phyloP scores from a whole-genome alignment of 768 basidiomycete species.

The Lentinula edodes region DNA sequence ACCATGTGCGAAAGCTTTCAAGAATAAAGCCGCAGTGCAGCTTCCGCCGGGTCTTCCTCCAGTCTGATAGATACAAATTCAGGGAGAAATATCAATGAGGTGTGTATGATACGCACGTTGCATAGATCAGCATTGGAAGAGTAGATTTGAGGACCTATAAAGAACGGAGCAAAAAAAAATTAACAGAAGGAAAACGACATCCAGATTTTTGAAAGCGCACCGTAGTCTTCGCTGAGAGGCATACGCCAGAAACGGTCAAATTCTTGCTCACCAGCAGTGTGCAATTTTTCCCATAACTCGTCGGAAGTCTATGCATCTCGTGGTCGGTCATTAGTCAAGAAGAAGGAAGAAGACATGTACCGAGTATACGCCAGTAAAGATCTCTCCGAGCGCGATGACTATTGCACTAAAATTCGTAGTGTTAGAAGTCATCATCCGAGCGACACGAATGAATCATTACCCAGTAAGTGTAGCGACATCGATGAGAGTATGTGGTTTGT shows the following conservation, averaged over 20 bases:
- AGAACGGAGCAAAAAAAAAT: too few relatives aligned
- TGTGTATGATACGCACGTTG: constrained; percentile 44
- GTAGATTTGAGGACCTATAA: constrained; percentile 56
- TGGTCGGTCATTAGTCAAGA: background rate
- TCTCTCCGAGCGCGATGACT: constrained; percentile 66
- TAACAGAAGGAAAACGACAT: too few relatives aligned
- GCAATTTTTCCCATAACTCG: constrained; percentile 64
- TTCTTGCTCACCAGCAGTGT: constrained; percentile 64
- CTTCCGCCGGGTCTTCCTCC: constrained; percentile 71
- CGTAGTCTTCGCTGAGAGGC: constrained; percentile 81
- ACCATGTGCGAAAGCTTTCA: constrained; percentile 77
- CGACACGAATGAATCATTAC: constrained; percentile 23
- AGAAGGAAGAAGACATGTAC: constrained; percentile 30
- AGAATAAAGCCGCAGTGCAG: constrained; percentile 82
- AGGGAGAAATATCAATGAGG: background rate
- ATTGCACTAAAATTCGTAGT: constrained; percentile 49
- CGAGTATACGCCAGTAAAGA: constrained; percentile 75
- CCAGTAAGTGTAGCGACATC: constrained; percentile 87
- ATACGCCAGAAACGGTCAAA: constrained; percentile 88
- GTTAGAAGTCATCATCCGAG: too few relatives aligned
- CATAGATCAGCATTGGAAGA: constrained; percentile 77
- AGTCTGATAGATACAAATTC: constrained; percentile 31
- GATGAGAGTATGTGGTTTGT: constrained; percentile 76
- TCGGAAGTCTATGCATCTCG: constrained; percentile 53
- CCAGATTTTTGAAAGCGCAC: background rate